Evolutionary conservation across 345 rosid genomes (phyloP).

Genomic region (Eucalyptus curtisii): DNA sequence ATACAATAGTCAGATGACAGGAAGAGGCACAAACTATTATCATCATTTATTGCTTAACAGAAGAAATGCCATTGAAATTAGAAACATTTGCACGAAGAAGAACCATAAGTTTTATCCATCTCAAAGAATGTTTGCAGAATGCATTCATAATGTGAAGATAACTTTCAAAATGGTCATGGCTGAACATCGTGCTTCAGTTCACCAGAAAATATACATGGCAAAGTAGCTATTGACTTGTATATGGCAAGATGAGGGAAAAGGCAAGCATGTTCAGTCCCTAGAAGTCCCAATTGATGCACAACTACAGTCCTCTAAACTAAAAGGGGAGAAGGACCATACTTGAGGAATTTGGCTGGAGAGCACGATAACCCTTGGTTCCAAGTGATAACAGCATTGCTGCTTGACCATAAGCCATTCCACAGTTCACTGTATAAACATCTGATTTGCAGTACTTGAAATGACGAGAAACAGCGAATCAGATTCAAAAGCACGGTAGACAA

Average conservation of each 20-base stretch:
- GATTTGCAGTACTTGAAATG: conserved; percentile 51
- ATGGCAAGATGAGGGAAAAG: not conserved
- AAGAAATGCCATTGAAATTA: not conserved
- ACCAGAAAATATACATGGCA: not conserved
- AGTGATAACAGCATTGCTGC: conserved; percentile 88
- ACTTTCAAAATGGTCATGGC: not conserved
- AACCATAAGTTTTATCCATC: not conserved
- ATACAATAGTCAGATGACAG: not conserved
- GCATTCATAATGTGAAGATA: not conserved
- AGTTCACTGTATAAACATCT: conserved; percentile 62
- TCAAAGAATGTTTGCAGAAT: not conserved
- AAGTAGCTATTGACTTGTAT: not conserved
- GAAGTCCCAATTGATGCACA: not conserved
- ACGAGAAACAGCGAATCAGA: not conserved
- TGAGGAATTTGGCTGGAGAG: conserved; percentile 56
- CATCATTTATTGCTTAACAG: not conserved
- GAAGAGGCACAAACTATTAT: not conserved
- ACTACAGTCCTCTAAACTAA: not conserved
- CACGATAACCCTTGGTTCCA: conserved; percentile 76
- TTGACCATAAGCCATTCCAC: conserved; percentile 90
- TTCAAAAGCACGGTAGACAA: not conserved
- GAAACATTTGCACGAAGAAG: not conserved
- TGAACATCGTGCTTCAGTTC: not conserved
- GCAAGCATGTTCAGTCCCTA: not conserved
- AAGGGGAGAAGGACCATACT: conserved; percentile 31